phyloP scores from a whole-genome alignment of 306 rosid genomes.

The Rosa lucieae region DNA sequence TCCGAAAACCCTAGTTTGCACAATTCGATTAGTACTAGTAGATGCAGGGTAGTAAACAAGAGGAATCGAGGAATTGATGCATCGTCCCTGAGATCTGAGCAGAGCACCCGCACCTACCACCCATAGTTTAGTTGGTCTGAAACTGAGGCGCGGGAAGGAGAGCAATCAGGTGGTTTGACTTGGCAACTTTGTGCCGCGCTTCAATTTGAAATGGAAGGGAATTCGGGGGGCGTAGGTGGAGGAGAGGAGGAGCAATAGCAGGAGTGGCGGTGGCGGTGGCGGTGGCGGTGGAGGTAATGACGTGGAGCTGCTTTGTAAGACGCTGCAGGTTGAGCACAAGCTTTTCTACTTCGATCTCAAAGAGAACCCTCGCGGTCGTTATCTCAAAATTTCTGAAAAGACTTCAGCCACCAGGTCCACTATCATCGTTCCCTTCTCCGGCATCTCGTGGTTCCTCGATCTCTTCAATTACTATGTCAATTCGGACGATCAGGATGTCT shows the following conservation, averaged over 20 bases:
- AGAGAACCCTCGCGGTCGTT: slow-evolving; percentile 98
- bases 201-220: slow-evolving; percentile 61
- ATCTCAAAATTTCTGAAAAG: slow-evolving; percentile 95
- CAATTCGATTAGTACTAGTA: neutral
- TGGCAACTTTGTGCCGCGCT: neutral
- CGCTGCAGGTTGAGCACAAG: slow-evolving; percentile 98
- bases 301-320: slow-evolving; percentile 90
- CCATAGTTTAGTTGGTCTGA: neutral
- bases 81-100: neutral
- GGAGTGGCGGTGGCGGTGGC: slow-evolving; percentile 9
- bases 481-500: slow-evolving; percentile 88
- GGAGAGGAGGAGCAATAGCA: slow-evolving; percentile 22
- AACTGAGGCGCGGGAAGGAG: neutral
- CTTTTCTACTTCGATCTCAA: slow-evolving; percentile 98
- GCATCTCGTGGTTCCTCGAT: slow-evolving; percentile 98
- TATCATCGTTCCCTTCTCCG: slow-evolving; percentile 94
- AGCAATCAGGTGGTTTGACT: neutral
- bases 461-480: slow-evolving; percentile 94
- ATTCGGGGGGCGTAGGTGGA: slow-evolving; percentile 40
- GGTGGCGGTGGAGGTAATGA: slow-evolving; percentile 60
- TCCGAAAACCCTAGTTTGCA: slow-evolving; percentile 21
- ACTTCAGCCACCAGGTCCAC: slow-evolving; percentile 98
- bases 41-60: neutral
- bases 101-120: neutral
- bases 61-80: neutral